phyloP scores from a whole-genome alignment of 2,329 filamentous ascomycete genomes.

The Teratosphaeria destructans region DNA sequence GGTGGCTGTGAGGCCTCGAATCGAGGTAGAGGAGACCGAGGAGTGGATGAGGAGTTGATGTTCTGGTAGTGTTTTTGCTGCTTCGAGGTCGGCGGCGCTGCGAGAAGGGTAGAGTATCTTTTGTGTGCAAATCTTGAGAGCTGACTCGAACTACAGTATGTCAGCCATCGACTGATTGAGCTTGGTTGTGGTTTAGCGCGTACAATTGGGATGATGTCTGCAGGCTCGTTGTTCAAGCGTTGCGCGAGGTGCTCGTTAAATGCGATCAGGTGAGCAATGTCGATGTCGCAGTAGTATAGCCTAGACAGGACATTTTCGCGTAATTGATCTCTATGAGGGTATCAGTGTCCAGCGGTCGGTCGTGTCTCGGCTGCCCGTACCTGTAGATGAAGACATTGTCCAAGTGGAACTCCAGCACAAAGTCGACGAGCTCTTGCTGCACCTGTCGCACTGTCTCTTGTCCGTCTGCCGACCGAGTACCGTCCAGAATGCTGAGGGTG shows the following conservation, averaged over 20 bases:
- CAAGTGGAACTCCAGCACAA: constrained; percentile 85
- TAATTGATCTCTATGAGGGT: constrained; percentile 66
- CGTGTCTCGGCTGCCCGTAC: constrained; percentile 36
- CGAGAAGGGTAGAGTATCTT: constrained; percentile 80
- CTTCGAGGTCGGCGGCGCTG: constrained; percentile 48
- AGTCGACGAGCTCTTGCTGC: constrained; percentile 73
- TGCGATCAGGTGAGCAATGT: constrained; percentile 89
- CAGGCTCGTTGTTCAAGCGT: constrained; percentile 76
- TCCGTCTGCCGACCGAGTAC: constrained; percentile 21
- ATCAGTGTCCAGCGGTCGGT: background rate
- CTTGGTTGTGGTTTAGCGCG: constrained; percentile 16
- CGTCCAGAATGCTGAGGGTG: constrained; percentile 66
- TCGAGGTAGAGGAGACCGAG: constrained; percentile 78
- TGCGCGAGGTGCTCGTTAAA: constrained; percentile 94
- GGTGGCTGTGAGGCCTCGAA: constrained; percentile 84
- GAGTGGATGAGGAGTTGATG: constrained; percentile 95
- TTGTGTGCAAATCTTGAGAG: constrained; percentile 82
- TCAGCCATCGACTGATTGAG: background rate
- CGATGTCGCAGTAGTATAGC: constrained; percentile 91
- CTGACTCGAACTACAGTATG: constrained; percentile 66
- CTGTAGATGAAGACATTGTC: constrained; percentile 94
- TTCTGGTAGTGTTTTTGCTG: constrained; percentile 47
- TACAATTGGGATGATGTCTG: constrained; percentile 85
- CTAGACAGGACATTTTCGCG: constrained; percentile 89
- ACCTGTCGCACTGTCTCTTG: constrained; percentile 41